Evolutionary conservation across 2,329 filamentous ascomycete species (phyloP), one percentile per base, ranked within the genome.

Genomic region (Paracoccidioides brasiliensis): DNA sequence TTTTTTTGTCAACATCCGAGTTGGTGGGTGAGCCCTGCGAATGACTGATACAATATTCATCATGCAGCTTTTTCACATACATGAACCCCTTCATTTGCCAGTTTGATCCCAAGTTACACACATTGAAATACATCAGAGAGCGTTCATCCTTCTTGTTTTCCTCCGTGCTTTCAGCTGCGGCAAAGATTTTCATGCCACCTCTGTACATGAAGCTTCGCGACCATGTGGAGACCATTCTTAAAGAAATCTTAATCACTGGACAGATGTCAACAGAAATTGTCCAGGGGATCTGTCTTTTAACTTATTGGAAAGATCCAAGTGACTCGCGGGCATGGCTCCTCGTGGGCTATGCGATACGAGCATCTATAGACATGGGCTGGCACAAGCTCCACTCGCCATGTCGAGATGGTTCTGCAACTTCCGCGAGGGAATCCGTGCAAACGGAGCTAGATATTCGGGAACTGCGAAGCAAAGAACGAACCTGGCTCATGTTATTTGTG

Each of bases 251-350:
- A 43, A 59, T 63, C 2, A 59, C 60, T 2, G 71, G 70, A 14
- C 59, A 56, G 1, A 73, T 73, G 48, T 74, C 71, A 0, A 61
- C 64, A 1, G 72, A 74, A 52, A 67, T 67, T 5, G 68, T 70
- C 1, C 72, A 74, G 56, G 71, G 67, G 0, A 68, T 73, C 7
- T 60, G 58, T 46, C 52, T 61, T 35, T 42, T 70, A 5, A 74
- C 71, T 1, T 72, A 72, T 57, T 74, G 71, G 70, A 74, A 74
- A 59, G 69, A 73, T 43, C 69, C 70, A 2, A 67, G 70, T 6
- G 72, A 74, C 56, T 70, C 66, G 9, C 64, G 72, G 10, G 68
- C 68, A 3, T 74, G 72, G 70, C 63, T 70, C 15, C 63, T 68
- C 1, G 59, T 74, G 7, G 72, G 72, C 3, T 72, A 72, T 55